A percentile compares a stretch with the other conserved stretches of the same genome.
Conservation (phyloP, 2,329 filamentous ascomycete species). For the Trichoderma hamatum region DNA sequence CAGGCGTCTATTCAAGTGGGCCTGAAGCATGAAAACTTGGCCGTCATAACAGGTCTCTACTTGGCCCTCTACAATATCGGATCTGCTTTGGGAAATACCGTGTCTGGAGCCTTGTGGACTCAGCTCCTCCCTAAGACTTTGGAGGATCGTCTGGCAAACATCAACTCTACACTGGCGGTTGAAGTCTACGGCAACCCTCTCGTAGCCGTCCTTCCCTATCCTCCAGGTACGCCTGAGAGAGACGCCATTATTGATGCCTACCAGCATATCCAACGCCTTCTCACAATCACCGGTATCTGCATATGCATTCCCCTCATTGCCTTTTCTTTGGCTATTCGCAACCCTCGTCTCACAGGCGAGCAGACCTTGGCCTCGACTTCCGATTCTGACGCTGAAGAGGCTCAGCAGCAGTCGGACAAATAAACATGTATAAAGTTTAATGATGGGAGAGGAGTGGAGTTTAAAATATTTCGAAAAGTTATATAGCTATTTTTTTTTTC, state of each 20-base stretch:
- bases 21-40: constrained; percentile 56
- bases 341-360: constrained; percentile 50
- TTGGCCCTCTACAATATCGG: constrained; percentile 66
- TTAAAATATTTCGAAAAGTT: not conserved
- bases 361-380: constrained; percentile 49
- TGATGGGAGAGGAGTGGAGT: not conserved
- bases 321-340: constrained; percentile 48
- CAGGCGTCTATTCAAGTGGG: constrained; percentile 50
- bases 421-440: not conserved
- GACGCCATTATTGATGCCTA: constrained; percentile 49
- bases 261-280: constrained; percentile 50
- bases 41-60: constrained; percentile 65
- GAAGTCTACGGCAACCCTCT: constrained; percentile 36
- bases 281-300: constrained; percentile 54
- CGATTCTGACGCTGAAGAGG: constrained; percentile 27
- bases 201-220: constrained; percentile 26
- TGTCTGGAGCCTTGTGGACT: constrained; percentile 66
- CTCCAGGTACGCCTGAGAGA: constrained; percentile 48
- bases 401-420: not conserved
- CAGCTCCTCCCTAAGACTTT: constrained; percentile 61
- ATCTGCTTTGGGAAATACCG: constrained; percentile 60
- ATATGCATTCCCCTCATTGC: constrained; percentile 52
- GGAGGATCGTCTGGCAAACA: constrained; percentile 48
- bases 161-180: constrained; percentile 42
- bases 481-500: not conserved